Evolutionary conservation across 129 eudicot species (phyloP).

Genomic region (Pittosporum tobira): DNA sequence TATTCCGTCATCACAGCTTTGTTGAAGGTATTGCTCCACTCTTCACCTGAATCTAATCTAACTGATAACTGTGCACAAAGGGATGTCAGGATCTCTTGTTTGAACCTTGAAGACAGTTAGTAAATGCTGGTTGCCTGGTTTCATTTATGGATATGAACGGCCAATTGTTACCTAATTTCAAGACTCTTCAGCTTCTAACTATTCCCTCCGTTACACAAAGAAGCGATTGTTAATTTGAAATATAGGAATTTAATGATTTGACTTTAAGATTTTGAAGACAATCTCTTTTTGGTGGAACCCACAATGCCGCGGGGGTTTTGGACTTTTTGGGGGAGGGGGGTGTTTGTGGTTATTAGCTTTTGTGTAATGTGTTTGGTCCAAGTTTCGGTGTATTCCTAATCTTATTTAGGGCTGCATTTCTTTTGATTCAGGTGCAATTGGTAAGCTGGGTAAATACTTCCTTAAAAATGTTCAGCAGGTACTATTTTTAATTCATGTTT

Average conservation of each 20-base stretch:
- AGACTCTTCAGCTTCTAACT: no score
- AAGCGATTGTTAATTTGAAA: no score
- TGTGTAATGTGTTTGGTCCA: neutral
- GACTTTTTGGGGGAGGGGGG: no score
- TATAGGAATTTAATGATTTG: neutral
- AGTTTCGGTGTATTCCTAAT: neutral
- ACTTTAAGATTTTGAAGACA: neutral
- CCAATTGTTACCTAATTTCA: neutral
- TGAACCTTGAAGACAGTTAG: no score
- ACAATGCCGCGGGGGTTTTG: no score
- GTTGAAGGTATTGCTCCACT: slow-evolving; percentile 37
- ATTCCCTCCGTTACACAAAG: no score
- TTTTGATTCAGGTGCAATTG: slow-evolving; percentile 41
- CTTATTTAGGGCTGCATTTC: neutral
- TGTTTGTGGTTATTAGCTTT: no score
- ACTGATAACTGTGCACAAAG: neutral
- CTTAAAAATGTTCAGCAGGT: slow-evolving; percentile 77
- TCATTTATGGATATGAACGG: neutral
- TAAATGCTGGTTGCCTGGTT: neutral
- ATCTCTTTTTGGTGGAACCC: no score
- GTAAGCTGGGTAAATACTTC: slow-evolving; percentile 36
- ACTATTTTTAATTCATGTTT: neutral
- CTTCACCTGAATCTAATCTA: neutral
- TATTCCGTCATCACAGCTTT: slow-evolving; percentile 48
- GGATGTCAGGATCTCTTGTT: no score